Conservation (phyloP, 352 stramenopile species). For the Pythium oligandrum region DNA sequence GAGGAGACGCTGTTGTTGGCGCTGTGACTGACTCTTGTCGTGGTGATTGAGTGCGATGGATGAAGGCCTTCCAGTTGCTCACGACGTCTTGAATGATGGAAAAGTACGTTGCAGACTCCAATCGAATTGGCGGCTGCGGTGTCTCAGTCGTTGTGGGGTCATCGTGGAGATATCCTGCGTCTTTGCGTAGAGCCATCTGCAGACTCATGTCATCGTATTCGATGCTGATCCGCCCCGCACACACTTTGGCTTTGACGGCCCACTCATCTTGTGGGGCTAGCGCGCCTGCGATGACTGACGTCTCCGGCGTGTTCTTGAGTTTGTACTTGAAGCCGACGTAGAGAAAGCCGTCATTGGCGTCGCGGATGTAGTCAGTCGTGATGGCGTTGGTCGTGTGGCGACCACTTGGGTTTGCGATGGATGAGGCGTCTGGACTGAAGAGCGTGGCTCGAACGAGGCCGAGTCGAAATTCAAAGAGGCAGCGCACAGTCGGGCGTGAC, state of each 20-base stretch:
- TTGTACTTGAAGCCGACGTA: conserved; percentile 72
- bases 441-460: conserved; percentile 43
- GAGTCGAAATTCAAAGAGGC: conserved; percentile 52
- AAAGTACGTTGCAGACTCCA: conserved; percentile 37
- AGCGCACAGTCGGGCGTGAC: conserved; percentile 22
- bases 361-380: conserved; percentile 59
- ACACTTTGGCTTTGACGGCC: conserved; percentile 59
- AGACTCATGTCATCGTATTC: conserved; percentile 56
- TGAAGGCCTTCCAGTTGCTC: conserved; percentile 32
- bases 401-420: not conserved
- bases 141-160: not conserved
- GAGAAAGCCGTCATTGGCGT: conserved; percentile 58
- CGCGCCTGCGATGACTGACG: not conserved
- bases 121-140: conserved; percentile 1
- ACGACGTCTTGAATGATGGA: conserved; percentile 47
- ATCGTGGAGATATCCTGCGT: not conserved
- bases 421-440: conserved; percentile 4
- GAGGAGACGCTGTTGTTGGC: no score
- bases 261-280: conserved; percentile 18
- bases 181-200: conserved; percentile 23
- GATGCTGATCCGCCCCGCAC: conserved; percentile 47
- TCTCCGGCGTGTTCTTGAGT: conserved; percentile 15
- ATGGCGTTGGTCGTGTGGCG: conserved; percentile 33
- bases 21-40: no score
- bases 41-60: conserved; percentile 19